These are phyloP conservation scores for Letharia columbiana DNA, from an alignment of 495 filamentous ascomycete species.

Conservation along the genomic window DNA sequence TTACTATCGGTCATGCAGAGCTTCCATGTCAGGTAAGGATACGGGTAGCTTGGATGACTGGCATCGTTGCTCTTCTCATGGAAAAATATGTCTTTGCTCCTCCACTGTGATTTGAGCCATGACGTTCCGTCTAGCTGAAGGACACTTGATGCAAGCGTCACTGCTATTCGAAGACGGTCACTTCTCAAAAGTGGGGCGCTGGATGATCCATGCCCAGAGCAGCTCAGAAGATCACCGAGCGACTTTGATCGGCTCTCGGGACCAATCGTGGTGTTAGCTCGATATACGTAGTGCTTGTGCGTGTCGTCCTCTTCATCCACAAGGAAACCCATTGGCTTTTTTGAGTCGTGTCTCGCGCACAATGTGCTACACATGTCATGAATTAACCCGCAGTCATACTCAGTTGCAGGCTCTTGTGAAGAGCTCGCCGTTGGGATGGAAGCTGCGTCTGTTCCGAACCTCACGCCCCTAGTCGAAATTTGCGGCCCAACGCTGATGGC, in stretches of 20 bases:
- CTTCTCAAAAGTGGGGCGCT: constrained; percentile 19
- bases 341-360: neutral
- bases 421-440: neutral
- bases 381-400: neutral
- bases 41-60: neutral
- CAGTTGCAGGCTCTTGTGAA: neutral
- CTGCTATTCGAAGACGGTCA: constrained; percentile 30
- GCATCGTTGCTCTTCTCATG: constrained; percentile 12
- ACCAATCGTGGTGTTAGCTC: neutral
- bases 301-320: neutral
- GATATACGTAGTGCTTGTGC: constrained; percentile 9
- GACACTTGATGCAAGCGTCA: constrained; percentile 31
- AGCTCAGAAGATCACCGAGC: constrained; percentile 10
- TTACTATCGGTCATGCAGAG: neutral
- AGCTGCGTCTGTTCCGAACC: neutral
- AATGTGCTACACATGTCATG: constrained; percentile 12
- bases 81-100: constrained; percentile 27
- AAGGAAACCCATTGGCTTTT: constrained; percentile 11
- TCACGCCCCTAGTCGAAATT: neutral
- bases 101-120: constrained; percentile 31
- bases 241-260: constrained; percentile 6
- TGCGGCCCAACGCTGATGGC: neutral
- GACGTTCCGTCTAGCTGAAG: constrained; percentile 33
- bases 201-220: neutral
- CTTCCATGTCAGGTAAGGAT: constrained; percentile 17